These are phyloP conservation scores for Aspergillus flavus DNA, from an alignment of 2,329 filamentous ascomycete species.

Conservation along the genomic window DNA sequence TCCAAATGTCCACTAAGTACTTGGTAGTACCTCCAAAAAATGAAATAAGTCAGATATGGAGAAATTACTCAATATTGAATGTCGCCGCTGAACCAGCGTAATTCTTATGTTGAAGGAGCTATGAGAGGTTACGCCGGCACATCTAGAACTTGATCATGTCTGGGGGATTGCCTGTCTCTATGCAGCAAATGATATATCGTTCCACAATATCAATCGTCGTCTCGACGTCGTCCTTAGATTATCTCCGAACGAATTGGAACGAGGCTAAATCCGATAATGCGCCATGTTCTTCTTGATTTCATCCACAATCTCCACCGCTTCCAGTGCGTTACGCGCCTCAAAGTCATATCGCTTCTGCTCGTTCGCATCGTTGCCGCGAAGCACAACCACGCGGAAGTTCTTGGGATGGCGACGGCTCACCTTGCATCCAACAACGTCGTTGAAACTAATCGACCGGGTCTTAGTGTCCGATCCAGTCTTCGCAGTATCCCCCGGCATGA, in stretches of 20 bases:
- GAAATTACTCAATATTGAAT: neutral
- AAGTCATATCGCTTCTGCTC: constrained; percentile 70
- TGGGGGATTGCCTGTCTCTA: neutral
- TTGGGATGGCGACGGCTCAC: constrained; percentile 66
- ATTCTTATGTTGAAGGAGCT: neutral
- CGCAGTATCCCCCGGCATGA: constrained; percentile 60
- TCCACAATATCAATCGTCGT: neutral
- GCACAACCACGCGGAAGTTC: constrained; percentile 64
- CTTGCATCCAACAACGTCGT: constrained; percentile 66
- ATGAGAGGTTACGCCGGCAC: neutral
- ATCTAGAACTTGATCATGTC: neutral
- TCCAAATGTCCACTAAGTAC: neutral
- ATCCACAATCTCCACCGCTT: constrained; percentile 64
- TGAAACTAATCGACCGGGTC: constrained; percentile 65
- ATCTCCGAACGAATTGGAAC: neutral
- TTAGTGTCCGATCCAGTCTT: constrained; percentile 58
- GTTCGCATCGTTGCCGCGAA: constrained; percentile 61
- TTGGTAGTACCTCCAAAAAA: neutral
- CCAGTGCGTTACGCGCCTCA: constrained; percentile 59
- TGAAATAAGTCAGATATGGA: neutral
- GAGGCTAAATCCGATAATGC: constrained; percentile 42
- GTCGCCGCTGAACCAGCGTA: too few species aligned
- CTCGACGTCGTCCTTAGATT: neutral
- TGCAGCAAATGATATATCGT: neutral
- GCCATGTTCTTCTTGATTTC: constrained; percentile 64